phyloP scores from a whole-genome alignment of 345 rosid genomes.

The Brassica carinata region DNA sequence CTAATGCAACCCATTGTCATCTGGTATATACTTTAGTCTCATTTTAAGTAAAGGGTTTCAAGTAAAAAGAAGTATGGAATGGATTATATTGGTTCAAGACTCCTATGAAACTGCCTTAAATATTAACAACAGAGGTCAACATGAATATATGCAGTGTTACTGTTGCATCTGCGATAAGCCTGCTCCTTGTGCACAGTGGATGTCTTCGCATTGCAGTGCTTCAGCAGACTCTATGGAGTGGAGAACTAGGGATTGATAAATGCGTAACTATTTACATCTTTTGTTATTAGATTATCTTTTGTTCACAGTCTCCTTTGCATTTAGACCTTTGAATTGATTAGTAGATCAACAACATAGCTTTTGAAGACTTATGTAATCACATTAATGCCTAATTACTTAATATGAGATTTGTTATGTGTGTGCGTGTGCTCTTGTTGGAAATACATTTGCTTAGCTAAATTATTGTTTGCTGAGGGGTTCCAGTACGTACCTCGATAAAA shows the following conservation, averaged over 20 bases:
- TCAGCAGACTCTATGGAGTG: constrained; percentile 6
- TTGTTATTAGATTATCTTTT: background rate
- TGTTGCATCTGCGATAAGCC: constrained; percentile 64
- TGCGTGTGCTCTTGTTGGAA: background rate
- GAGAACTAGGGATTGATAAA: background rate
- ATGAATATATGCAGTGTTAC: constrained; percentile 61
- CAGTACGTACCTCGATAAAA: background rate
- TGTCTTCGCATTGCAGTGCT: constrained; percentile 55
- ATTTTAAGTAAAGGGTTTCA: background rate
- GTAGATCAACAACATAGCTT: background rate
- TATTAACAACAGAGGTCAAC: background rate
- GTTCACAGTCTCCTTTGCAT: background rate
- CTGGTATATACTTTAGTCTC: constrained; percentile 40
- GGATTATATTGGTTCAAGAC: background rate
- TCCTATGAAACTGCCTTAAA: background rate
- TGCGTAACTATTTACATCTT: background rate
- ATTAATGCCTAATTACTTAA: background rate
- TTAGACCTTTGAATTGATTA: background rate
- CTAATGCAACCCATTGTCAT: constrained; percentile 49
- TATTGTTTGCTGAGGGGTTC: background rate
- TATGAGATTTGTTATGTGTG: constrained; percentile 3
- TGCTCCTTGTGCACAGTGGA: constrained; percentile 69
- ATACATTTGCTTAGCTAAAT: constrained; percentile 11
- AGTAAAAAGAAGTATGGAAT: background rate
- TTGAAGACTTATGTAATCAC: constrained; percentile 5